Percentiles rank a stretch among this genome's conserved stretches.
Conservation (phyloP, 768 basidiomycete genomes). For the Antrodiella citrinella region DNA sequence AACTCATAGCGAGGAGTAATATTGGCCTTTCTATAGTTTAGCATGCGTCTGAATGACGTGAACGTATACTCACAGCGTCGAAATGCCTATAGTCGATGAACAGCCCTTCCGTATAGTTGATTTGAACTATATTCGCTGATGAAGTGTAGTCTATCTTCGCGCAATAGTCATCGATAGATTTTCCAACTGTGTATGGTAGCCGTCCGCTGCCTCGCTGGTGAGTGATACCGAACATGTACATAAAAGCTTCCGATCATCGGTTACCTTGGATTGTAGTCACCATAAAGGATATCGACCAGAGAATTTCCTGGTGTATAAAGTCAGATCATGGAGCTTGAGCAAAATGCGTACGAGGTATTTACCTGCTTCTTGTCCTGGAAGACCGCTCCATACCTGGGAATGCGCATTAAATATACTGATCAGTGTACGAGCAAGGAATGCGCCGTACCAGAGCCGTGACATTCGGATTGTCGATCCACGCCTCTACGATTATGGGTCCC, state of each 20-base stretch:
- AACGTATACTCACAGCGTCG: constrained; percentile 22
- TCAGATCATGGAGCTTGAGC: not conserved
- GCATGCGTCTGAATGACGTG: no score
- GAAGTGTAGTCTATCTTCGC: constrained; percentile 29
- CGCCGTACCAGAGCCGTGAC: constrained; percentile 43
- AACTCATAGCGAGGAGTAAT: constrained; percentile 80
- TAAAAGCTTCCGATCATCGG: not conserved
- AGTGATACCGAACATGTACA: not conserved
- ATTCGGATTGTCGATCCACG: constrained; percentile 73
- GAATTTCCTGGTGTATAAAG: constrained; percentile 34
- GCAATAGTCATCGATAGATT: constrained; percentile 42
- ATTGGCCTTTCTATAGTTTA: constrained; percentile 33
- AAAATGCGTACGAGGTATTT: not conserved
- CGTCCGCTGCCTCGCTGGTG: constrained; percentile 32
- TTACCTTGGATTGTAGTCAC: constrained; percentile 58
- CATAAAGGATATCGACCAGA: constrained; percentile 72
- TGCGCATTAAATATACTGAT: no score
- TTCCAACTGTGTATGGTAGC: constrained; percentile 69
- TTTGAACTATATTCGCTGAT: constrained; percentile 27
- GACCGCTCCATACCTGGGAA: constrained; percentile 49
- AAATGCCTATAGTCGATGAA: constrained; percentile 30
- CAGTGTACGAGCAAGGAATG: constrained; percentile 16
- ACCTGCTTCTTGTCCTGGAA: constrained; percentile 72
- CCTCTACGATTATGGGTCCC: constrained; percentile 60
- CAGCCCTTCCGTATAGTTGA: constrained; percentile 56